Evolutionary conservation across 495 filamentous ascomycete genomes (phyloP), one percentile per base, ranked within the genome.

Genomic region (Talaromyces wortmannii): DNA sequence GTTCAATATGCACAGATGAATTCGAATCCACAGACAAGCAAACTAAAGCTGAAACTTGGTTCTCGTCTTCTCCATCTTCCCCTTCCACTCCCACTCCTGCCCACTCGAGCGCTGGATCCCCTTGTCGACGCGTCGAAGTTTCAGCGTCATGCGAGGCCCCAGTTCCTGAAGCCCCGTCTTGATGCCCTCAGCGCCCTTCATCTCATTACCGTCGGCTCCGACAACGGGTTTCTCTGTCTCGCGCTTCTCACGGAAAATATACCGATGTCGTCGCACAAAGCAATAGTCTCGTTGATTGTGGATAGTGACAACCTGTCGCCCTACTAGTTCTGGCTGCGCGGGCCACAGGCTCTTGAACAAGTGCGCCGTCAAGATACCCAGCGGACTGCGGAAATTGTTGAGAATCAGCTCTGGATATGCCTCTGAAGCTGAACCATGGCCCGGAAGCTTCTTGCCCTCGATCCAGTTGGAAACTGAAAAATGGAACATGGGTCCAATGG

Each of bases 261-360:
- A 98, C 31, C 94, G 78, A 66, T 97, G 91, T 30, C 92, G 76
- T 7, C 94, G 79, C 47, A 97, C 76, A 62, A 98, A 98, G 59
- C 96, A 90, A 70, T 95, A 98, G 70, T 98, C 92, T 56, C 94
- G 86, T 70, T 97, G 92, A 61, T 96, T 96, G 67, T 97, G 92
- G 46, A 96, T 64, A 6, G 92, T 96, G 31, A 96, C 86, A 0
- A 95, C 91, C 59, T 96, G 91, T 15, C 94, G 73, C 5, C 92
- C 92, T 29, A 80, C 73, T 3, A 96, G 70, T 55, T 98, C 90
- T 4, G 94, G 91, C 52, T 83, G 80, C 3, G 85, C 77, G 0
- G 92, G 92, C 73, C 94, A 97, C 42, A 97, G 69, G 0, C 82
- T 82, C 57, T 86, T 80, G 78, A 97, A 92, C 0, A 95, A 76